These are phyloP conservation scores for Sclerotinia trifoliorum DNA, from an alignment of 2,329 filamentous ascomycete species.

Conservation along the genomic window DNA sequence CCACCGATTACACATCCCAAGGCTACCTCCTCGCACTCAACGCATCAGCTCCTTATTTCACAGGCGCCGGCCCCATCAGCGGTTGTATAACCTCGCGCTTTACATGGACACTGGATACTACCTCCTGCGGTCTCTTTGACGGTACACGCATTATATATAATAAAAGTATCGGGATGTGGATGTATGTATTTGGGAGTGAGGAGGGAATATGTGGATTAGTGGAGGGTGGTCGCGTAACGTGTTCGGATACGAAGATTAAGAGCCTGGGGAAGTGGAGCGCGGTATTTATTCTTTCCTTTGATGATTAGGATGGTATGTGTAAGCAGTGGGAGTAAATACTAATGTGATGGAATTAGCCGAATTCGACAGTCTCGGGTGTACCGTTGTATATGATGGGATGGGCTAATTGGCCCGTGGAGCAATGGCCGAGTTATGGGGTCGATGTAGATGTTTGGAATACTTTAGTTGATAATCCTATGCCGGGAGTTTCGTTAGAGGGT, in stretches of 20 bases:
- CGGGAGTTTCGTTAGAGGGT: constrained; percentile 1
- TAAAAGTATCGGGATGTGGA: constrained; percentile 8
- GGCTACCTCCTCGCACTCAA: constrained; percentile 7
- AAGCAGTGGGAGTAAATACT: neutral
- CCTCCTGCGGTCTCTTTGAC: constrained; percentile 3
- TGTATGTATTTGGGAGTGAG: constrained; percentile 9
- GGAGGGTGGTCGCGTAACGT: constrained; percentile 10
- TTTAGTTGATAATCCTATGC: constrained; percentile 6
- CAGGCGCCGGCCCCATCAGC: neutral
- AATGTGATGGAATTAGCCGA: neutral
- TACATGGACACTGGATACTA: constrained; percentile 10
- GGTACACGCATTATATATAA: constrained; percentile 6
- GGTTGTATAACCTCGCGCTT: constrained; percentile 17
- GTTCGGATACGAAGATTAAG: neutral
- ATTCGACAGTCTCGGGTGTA: constrained; percentile 1
- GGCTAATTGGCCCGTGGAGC: constrained; percentile 16
- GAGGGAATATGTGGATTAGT: neutral
- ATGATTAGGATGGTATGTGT: too few relatives aligned
- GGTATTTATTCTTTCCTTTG: neutral
- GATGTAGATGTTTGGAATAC: constrained; percentile 20
- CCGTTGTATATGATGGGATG: constrained; percentile 16
- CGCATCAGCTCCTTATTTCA: constrained; percentile 10
- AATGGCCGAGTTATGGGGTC: neutral
- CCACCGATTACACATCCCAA: constrained; percentile 9
- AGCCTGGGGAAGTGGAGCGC: constrained; percentile 5